Conservation (phyloP, 2,329 filamentous ascomycete species). For the Scedosporium aurantiacum region DNA sequence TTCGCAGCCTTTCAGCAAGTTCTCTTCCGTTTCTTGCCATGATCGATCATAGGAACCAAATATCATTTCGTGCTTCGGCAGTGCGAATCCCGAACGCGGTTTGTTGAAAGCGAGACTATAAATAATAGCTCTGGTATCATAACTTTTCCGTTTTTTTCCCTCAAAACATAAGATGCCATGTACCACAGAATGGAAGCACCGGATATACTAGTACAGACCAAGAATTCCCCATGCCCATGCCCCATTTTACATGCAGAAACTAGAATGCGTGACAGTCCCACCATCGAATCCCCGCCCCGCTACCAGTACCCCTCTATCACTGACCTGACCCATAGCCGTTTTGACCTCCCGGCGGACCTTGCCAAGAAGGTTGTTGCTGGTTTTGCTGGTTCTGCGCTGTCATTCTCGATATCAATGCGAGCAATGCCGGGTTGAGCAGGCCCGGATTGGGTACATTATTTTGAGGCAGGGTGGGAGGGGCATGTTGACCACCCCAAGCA, state of each 20-base stretch:
- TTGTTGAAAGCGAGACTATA: neutral
- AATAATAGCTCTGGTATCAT: neutral
- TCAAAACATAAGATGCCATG: neutral
- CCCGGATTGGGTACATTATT: neutral
- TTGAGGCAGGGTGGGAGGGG: neutral
- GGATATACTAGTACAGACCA: neutral
- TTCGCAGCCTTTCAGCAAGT: too few relatives aligned
- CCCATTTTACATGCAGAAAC: neutral
- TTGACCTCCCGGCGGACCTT: neutral
- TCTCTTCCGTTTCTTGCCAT: too few relatives aligned
- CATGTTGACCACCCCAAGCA: neutral
- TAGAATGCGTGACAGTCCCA: neutral
- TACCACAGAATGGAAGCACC: neutral
- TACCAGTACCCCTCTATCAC: neutral
- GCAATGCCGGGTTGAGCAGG: neutral
- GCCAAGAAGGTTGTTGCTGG: neutral
- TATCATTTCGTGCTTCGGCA: too few relatives aligned
- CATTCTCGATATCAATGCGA: neutral
- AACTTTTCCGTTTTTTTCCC: neutral
- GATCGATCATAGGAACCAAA: too few relatives aligned
- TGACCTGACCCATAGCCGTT: neutral
- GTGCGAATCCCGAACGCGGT: neutral
- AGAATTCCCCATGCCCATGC: neutral
- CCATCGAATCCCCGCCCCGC: neutral
- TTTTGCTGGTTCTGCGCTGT: neutral